These are phyloP conservation scores for Favolaschia claudopus DNA, from an alignment of 768 basidiomycete species.

Conservation along the genomic window DNA sequence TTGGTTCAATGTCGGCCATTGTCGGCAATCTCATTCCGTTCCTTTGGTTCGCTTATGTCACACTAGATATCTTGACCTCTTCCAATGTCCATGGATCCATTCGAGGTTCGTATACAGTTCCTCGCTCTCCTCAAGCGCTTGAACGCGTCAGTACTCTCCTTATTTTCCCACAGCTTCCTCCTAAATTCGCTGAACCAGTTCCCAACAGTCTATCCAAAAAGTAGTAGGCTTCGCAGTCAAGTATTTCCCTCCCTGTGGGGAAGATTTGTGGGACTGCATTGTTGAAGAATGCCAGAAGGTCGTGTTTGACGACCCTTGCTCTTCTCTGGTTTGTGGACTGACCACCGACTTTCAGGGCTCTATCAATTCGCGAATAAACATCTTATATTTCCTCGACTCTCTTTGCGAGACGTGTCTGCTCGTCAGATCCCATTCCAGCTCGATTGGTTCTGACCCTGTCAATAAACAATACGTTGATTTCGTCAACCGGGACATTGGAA, in stretches of 20 bases:
- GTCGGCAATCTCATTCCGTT: too few relatives aligned
- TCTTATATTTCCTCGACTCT: conserved; percentile 89
- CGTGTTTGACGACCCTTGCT: conserved; percentile 7
- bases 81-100: conserved; percentile 26
- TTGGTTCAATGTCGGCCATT: too few relatives aligned
- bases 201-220: conserved; percentile 30
- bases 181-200: conserved; percentile 28
- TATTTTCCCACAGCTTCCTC: neutral
- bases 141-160: conserved; percentile 20
- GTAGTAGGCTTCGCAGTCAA: conserved; percentile 26
- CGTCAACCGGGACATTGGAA: conserved; percentile 77
- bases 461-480: conserved; percentile 77
- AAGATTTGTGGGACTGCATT: conserved; percentile 94
- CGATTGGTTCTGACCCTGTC: conserved; percentile 45
- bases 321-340: neutral
- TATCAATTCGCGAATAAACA: conserved; percentile 92
- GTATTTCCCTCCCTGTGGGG: conserved; percentile 66
- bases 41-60: too few relatives aligned
- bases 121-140: conserved; percentile 22
- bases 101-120: conserved; percentile 26
- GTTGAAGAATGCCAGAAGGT: conserved; percentile 92
- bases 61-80: too few relatives aligned
- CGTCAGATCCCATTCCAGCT: conserved; percentile 63
- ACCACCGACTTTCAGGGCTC: conserved; percentile 61
- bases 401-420: conserved; percentile 82